Conservation (phyloP, 257 asterid genomes). For the Ajuga chamaepitys region DNA sequence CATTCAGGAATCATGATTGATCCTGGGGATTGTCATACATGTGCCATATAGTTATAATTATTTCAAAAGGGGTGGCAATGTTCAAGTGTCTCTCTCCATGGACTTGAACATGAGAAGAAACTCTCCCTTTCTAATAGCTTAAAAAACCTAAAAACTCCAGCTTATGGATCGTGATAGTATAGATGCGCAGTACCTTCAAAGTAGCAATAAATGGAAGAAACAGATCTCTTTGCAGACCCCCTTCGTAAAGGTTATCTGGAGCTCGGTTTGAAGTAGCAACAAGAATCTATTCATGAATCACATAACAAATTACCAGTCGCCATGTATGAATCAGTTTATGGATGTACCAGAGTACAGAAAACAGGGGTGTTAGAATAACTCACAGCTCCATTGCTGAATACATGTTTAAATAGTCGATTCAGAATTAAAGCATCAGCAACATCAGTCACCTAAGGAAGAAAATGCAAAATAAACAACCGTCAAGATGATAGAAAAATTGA, state of each 20-base stretch:
- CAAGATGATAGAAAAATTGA: neutral
- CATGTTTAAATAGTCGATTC: slow-evolving; percentile 70
- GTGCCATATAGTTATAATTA: neutral
- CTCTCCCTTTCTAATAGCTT: neutral
- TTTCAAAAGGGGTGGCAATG: neutral
- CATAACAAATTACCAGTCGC: neutral
- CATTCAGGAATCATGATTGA: neutral
- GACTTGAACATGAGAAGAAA: neutral
- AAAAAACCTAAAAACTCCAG: neutral
- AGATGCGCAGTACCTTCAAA: slow-evolving; percentile 45
- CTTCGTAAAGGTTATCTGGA: slow-evolving; percentile 87
- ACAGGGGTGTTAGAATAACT: slow-evolving; percentile 21
- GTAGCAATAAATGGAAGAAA: slow-evolving; percentile 85
- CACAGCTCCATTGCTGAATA: slow-evolving; percentile 73
- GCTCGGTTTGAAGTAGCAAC: slow-evolving; percentile 94
- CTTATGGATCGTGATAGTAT: neutral
- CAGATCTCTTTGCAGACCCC: slow-evolving; percentile 88
- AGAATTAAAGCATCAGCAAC: slow-evolving; percentile 89
- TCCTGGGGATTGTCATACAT: neutral
- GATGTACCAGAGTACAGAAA: neutral
- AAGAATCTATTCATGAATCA: slow-evolving; percentile 48
- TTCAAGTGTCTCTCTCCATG: neutral
- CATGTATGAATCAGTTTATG: neutral
- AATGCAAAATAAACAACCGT: neutral
- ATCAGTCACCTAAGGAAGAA: slow-evolving; percentile 59